Base-by-base conservation (phyloP, 2,329 filamentous ascomycete genomes). In the Penicillium sp. region DNA sequence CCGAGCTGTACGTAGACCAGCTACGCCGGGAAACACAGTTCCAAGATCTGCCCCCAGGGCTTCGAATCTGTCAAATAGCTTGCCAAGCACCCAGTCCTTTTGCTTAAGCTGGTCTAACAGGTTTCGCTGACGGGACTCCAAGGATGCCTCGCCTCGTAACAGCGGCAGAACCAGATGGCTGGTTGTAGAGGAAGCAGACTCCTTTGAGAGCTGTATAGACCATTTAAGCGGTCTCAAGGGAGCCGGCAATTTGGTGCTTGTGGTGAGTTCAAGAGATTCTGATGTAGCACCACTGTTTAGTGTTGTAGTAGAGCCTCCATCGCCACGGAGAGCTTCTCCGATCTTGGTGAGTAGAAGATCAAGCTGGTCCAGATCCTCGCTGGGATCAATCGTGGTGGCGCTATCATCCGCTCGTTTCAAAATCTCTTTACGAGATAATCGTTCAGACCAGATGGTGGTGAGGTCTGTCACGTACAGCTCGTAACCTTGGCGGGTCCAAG, bases 81-180 rank as follows among this genome's bases (percentile, higher is more conserved):
- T 86, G 8, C 77, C 78, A 55, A 89, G 83, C 19, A 85, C 80
- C 70, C 81, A 85, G 68, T 89, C 87, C 70, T 89, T 89, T 30
- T 84, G 81, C 57, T 78, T 76, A 13, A 89, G 72, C 45, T 81
- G 79, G 4, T 80, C 73, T 19, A 86, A 72, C 6, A 89, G 76
- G 24, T 76, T 76, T 30, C 77, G 72, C 26, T 86, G 79, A 37
- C 84, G 82, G 37, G 75, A 73, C 60, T 82, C 79, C 60, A 83
- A 79, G 2, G 76, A 76, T 35, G 81, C 77, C 19, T 83, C 81
- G 24, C 82, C 81, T 26, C 76, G 76, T 33, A 89, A 72, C 17
- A 87, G 75, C 2, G 86, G 86, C 6, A 83, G 72, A 10, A 88
- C 76, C 24, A 89, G 72, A 51, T 84, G 77, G 49, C 76, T 74